Evolutionary conservation across 2,329 filamentous ascomycete species (phyloP).

Genomic region (Daldinia eschscholtzii): DNA sequence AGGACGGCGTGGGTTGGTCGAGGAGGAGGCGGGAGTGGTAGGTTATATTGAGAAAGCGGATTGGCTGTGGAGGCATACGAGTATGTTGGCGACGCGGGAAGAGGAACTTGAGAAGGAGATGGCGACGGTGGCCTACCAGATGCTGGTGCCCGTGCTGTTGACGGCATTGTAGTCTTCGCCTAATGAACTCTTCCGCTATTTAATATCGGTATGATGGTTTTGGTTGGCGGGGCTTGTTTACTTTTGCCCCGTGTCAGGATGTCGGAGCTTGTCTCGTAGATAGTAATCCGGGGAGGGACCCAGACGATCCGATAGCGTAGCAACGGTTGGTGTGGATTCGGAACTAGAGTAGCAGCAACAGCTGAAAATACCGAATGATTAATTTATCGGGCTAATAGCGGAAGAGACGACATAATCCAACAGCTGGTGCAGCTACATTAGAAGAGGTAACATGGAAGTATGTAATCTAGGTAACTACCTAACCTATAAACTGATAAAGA

Average conservation of each 20-base stretch:
- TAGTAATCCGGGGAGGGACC: background rate
- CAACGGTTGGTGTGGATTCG: slow-evolving; percentile 9
- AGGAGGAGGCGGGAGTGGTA: slow-evolving; percentile 72
- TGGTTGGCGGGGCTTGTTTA: slow-evolving; percentile 15
- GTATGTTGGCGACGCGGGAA: slow-evolving; percentile 73
- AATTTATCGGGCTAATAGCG: slow-evolving; percentile 4
- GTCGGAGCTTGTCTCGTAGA: background rate
- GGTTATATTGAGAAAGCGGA: slow-evolving; percentile 68
- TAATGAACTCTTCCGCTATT: background rate
- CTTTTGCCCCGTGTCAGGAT: background rate
- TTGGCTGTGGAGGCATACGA: slow-evolving; percentile 74
- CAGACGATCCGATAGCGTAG: slow-evolving; percentile 13
- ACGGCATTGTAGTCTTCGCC: slow-evolving; percentile 28
- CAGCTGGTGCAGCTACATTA: background rate
- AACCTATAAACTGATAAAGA: background rate
- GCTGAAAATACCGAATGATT: slow-evolving; percentile 12
- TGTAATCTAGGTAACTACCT: background rate
- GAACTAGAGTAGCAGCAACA: background rate
- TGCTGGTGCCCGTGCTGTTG: slow-evolving; percentile 18
- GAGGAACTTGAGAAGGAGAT: slow-evolving; percentile 68
- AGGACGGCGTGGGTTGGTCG: slow-evolving; percentile 70
- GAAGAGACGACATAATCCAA: slow-evolving; percentile 17
- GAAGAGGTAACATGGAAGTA: background rate
- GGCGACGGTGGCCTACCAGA: slow-evolving; percentile 59
- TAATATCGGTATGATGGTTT: slow-evolving; percentile 8